Conservation (phyloP, 805 yeast species). For the Saccharomycopsis fodiens region DNA sequence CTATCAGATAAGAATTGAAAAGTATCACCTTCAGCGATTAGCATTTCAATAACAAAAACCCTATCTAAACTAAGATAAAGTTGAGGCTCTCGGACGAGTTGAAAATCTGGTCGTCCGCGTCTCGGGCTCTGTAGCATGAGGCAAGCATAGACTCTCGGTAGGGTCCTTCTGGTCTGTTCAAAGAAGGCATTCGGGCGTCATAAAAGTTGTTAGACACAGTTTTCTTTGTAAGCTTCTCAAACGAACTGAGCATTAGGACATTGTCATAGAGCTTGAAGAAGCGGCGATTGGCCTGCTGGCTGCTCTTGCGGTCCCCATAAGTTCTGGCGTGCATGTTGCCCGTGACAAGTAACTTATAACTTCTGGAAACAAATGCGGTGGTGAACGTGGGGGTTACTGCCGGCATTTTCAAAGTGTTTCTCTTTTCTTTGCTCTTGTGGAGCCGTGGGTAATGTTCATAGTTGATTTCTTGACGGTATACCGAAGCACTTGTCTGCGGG, state of each 20-base stretch:
- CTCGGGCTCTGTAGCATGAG: too few species aligned
- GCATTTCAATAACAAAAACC: too few species aligned
- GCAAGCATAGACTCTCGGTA: too few species aligned
- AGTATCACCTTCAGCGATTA: too few species aligned
- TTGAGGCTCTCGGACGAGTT: not conserved
- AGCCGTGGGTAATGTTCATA: not conserved
- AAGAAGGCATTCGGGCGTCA: too few species aligned
- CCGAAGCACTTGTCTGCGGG: not conserved
- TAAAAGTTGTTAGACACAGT: too few species aligned
- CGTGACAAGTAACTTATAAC: not conserved
- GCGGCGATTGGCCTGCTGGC: not conserved
- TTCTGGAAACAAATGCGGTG: conserved; percentile 3
- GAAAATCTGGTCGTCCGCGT: too few species aligned
- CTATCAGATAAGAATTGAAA: too few species aligned
- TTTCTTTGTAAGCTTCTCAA: not conserved
- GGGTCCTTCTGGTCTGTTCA: too few species aligned
- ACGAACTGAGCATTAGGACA: not conserved
- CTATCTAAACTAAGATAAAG: too few species aligned
- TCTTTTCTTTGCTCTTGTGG: not conserved
- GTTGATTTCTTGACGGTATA: not conserved
- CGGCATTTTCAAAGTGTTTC: not conserved
- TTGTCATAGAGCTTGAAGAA: conserved; percentile 7
- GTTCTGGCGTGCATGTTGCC: conserved; percentile 1
- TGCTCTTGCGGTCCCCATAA: not conserved
- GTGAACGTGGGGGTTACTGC: not conserved